Evolutionary conservation across 2,329 filamentous ascomycete species (phyloP).

Genomic region (Penicillium sp.): DNA sequence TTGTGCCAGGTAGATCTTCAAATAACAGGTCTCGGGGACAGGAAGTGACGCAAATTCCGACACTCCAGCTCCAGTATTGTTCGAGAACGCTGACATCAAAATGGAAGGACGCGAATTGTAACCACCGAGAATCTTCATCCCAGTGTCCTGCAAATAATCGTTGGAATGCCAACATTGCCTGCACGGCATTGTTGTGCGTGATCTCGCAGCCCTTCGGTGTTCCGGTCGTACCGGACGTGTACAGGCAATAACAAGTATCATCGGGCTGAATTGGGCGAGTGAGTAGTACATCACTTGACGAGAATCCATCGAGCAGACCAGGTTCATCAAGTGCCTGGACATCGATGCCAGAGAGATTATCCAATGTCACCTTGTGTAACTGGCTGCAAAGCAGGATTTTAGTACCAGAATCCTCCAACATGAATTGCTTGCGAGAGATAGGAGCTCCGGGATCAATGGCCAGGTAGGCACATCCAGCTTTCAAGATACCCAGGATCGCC

Average conservation of each 20-base stretch:
- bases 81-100: slow-evolving; percentile 92
- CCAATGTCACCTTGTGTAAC: slow-evolving; percentile 42
- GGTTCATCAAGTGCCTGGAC: slow-evolving; percentile 49
- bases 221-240: slow-evolving; percentile 83
- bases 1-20: slow-evolving; percentile 72
- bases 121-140: slow-evolving; percentile 69
- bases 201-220: slow-evolving; percentile 84
- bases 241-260: slow-evolving; percentile 74
- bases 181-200: slow-evolving; percentile 82
- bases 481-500: slow-evolving; percentile 74
- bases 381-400: slow-evolving; percentile 59
- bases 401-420: slow-evolving; percentile 68
- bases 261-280: slow-evolving; percentile 42
- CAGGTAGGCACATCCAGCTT: slow-evolving; percentile 76
- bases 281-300: slow-evolving; percentile 34
- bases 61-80: slow-evolving; percentile 93
- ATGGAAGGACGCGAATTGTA: slow-evolving; percentile 91
- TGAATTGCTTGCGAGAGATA: slow-evolving; percentile 68
- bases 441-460: slow-evolving; percentile 75
- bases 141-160: slow-evolving; percentile 72
- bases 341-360: slow-evolving; percentile 32
- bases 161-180: slow-evolving; percentile 84
- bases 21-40: slow-evolving; percentile 81
- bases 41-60: slow-evolving; percentile 78
- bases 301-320: slow-evolving; percentile 35